These are phyloP conservation scores for Pseudoperonospora humuli DNA, from an alignment of 352 stramenopile species.

Conservation along the genomic window DNA sequence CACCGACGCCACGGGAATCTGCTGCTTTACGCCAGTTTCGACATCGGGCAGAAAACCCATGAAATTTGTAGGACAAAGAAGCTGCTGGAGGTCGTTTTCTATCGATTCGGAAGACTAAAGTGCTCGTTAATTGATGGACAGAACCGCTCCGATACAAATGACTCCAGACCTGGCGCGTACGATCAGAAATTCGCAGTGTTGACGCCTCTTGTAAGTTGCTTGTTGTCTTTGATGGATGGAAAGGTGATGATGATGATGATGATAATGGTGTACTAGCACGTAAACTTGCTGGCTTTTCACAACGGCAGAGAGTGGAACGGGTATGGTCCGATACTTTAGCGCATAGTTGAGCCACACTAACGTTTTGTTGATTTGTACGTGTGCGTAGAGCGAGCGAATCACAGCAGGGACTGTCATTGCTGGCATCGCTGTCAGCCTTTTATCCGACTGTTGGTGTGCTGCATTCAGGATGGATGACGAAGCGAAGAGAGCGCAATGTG, in stretches of 20 bases:
- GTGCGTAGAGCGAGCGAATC: conserved; percentile 47
- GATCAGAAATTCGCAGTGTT: conserved; percentile 77
- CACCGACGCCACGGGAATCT: conserved; percentile 66
- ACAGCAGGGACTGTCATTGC: conserved; percentile 66
- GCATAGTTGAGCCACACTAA: not conserved
- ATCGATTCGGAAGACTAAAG: not conserved
- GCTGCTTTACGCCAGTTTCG: conserved; percentile 51
- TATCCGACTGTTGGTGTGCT: conserved; percentile 64
- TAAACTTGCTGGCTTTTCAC: conserved; percentile 67
- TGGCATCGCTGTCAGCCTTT: conserved; percentile 69
- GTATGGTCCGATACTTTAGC: conserved; percentile 14
- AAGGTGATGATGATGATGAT: not conserved
- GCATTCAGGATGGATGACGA: conserved; percentile 65
- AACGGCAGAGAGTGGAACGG: conserved; percentile 59
- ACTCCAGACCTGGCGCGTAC: conserved; percentile 39
- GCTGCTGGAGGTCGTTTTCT: not conserved
- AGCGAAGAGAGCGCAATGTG: conserved; percentile 62
- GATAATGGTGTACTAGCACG: conserved; percentile 36
- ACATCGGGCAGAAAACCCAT: conserved; percentile 34
- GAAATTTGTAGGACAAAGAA: conserved; percentile 47
- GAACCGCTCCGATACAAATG: conserved; percentile 50
- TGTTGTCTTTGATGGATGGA: not conserved
- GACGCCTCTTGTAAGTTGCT: conserved; percentile 45
- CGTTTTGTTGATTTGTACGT: not conserved
- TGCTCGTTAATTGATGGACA: not conserved